Conservation (phyloP, 176 grass and related monocot species). For the Alloteropsis semialata region DNA sequence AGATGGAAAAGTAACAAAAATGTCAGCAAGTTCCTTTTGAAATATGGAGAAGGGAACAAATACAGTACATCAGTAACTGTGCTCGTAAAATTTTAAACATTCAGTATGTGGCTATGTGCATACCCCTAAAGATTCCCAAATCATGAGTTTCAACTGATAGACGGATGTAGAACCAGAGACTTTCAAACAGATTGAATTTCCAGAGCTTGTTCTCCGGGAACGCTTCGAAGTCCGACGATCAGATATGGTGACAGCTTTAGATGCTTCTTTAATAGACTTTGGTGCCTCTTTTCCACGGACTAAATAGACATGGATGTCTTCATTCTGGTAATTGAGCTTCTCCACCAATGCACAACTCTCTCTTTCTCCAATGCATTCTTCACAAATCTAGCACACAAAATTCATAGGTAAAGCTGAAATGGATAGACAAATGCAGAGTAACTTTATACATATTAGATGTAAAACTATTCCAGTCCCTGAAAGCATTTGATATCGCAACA, state of each 20-base stretch:
- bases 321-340: conserved; percentile 78
- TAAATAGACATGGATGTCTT: conserved; percentile 77
- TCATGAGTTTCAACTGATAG: conserved; percentile 99
- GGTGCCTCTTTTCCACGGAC: conserved; percentile 95
- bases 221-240: conserved; percentile 93
- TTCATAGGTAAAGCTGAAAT: conserved; percentile 15
- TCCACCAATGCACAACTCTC: conserved; percentile 79
- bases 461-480: neutral
- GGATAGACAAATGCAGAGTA: neutral
- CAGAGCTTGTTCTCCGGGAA: conserved; percentile 70
- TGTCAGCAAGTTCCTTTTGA: neutral
- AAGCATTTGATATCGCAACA: neutral
- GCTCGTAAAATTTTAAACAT: neutral
- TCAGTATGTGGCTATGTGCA: conserved; percentile 12
- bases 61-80: neutral
- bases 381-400: conserved; percentile 63
- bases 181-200: conserved; percentile 72
- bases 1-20: conserved; percentile 11
- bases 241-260: conserved; percentile 45
- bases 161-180: conserved; percentile 88
- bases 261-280: conserved; percentile 84
- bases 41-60: neutral
- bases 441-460: neutral
- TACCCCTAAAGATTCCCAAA: conserved; percentile 99
- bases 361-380: conserved; percentile 94